Base-by-base conservation (phyloP, 352 stramenopile species). In the Chrysophaeum taylorii region DNA sequence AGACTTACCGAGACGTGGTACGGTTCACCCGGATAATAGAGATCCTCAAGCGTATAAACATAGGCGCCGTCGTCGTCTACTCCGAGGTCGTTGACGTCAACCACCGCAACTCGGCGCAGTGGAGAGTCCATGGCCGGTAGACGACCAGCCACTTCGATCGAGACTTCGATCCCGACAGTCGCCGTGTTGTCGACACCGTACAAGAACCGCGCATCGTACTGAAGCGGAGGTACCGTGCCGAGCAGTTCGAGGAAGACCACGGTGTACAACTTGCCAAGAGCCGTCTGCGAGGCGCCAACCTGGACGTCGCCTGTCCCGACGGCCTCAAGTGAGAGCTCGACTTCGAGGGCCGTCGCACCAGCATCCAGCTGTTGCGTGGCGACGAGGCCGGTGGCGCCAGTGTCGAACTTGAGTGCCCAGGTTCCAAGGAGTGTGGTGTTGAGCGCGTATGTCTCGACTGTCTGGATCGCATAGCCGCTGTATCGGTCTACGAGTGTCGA, bases 401-500 rank as follows among this genome's bases (percentile, higher is more conserved):
- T 91, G 66, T 68, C 57, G 57, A 94, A 94, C 12, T 76, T 81
- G 35, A 98, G 71, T 39, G 81, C 79, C 70, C 97, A 97, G 27
- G 81, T 81, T 9, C 93, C 93, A 50, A 50, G 60, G 52, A 83
- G 61, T 38, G 76, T 69, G 7, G 74, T 70, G 2, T 79, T 76
- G 0, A 95, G 68, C 0, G 63, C 75, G 0, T 82, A 85, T 0
- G 87, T 84, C 0, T 77, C 79, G 16, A 96, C 78, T 1, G 78
- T 86, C 68, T 97, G 92, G 72, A 96, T 87, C 38, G 95, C 91
- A 64, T 86, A 96, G 4, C 93, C 92, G 25, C 92, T 89, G 73
- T 90, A 93, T 14, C 84, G 87, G 23, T 87, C 72, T 4, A 97
- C 86, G 39, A 92, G 79, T 0, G 88, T 90, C 5, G 79, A 77